Base-by-base conservation (phyloP, 331 rosid species). In the Saraca asoca region DNA sequence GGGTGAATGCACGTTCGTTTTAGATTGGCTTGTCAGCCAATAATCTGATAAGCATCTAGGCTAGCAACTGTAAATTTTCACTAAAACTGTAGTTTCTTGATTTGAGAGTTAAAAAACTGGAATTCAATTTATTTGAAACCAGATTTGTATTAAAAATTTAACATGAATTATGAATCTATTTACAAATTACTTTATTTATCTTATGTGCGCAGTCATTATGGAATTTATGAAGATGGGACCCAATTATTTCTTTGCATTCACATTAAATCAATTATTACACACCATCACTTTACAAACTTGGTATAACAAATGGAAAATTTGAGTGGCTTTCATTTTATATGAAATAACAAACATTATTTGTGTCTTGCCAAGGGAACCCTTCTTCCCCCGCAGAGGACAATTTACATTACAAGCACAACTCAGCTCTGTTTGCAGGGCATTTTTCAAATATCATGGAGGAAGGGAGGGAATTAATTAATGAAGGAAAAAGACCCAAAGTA, bases 21-120 rank as follows among this genome's bases (percentile, higher is more conserved):
- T 82, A 42, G 98, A 87, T n/a, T 81, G 87, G 91, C 57, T 72
- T 89, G 14, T 77, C 79, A 8, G 71, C 96, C 49, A 89, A 89
- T 75, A 84, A 84, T 76, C 70, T 76, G 42, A 63, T 85, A 64
- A 87, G 82, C 78, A 89, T 89, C 62, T 87, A 87, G 77, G 96
- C 96, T 65, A 85, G 91, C 45, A 78, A 84, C 71, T 87, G 95
- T 58, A 81, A 71, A 56, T 85, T 80, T 68, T 66, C 75, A 62
- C 18, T 87, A 80, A 89, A 87, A 72, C 80, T 81, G 45, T 89
- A 68, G 72, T 29, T 42, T 15, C 33, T 11, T 24, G 31, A 24
- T 24, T 24, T 24, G 31, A 24, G 31, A 24, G 3, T 1, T 24
- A 24, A 24, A n/a, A 24, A 24, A 24, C 31, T 24, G 2, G 31